A percentile compares a stretch with the other conserved stretches of the same genome.
Conservation (phyloP, 331 rosid genomes). For the Stylosanthes scabra region DNA sequence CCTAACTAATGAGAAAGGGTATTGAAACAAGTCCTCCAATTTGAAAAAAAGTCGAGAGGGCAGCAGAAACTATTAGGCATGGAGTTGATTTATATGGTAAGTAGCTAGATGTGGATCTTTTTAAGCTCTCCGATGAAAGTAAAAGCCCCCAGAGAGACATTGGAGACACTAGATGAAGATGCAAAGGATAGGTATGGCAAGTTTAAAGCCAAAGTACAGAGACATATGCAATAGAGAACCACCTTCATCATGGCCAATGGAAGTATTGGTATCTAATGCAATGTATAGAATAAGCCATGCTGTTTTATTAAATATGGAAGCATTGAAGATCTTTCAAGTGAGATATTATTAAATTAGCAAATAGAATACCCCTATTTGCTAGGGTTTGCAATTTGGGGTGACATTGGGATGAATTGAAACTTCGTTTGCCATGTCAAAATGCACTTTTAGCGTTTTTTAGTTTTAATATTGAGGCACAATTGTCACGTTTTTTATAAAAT, state of each 20-base stretch:
- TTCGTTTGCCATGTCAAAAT: too few relatives aligned
- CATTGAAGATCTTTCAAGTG: constrained; percentile 25
- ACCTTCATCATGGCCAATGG: constrained; percentile 71
- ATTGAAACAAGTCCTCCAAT: too few relatives aligned
- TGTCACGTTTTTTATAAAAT: too few relatives aligned
- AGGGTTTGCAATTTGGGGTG: too few relatives aligned
- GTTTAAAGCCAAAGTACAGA: constrained; percentile 29
- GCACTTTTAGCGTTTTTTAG: too few relatives aligned
- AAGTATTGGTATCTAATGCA: constrained; percentile 65
- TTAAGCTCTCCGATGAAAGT: constrained; percentile 53
- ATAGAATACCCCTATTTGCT: too few relatives aligned
- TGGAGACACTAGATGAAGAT: constrained; percentile 54
- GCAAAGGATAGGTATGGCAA: constrained; percentile 59
- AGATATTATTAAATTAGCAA: constrained; percentile 39
- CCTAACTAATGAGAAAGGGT: too few relatives aligned
- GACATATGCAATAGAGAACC: constrained; percentile 44
- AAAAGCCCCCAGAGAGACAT: constrained; percentile 53
- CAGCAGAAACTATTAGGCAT: constrained; percentile 74
- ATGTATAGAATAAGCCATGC: constrained; percentile 82
- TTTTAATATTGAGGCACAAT: too few relatives aligned
- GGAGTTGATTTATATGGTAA: constrained; percentile 74
- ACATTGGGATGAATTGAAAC: too few relatives aligned
- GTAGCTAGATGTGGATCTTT: constrained; percentile 80
- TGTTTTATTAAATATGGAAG: constrained; percentile 48
- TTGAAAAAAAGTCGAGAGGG: constrained; percentile 55